Evolutionary conservation across 495 filamentous ascomycete genomes (phyloP), one percentile per base, ranked within the genome.

Genomic region (Penicillium cataractarum): DNA sequence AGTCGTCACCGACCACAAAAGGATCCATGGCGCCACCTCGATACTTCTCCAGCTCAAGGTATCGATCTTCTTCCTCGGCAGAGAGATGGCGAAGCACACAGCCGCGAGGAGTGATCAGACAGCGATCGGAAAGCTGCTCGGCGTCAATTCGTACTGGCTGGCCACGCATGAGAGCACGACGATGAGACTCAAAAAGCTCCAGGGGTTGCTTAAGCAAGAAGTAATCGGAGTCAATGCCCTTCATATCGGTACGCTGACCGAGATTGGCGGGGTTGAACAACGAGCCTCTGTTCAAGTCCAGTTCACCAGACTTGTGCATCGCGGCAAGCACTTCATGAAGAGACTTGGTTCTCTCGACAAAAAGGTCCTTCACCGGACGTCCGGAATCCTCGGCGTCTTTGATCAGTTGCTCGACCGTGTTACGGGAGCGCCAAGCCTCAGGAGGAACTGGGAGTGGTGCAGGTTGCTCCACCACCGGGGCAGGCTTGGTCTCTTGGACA

Each of bases 61-160:
- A 94, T 9, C 88, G 84, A 24, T 89, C 82, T 62, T 96, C 92
- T 68, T 96, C 90, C 31, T 90, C 89, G 15, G 81, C 70, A 12
- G 84, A 89, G 22, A 99, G 78, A 63, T 92, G 91, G 39, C 86
- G 86, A 29, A 97, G 80, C 57, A 90, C 89, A 58, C 88, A 86
- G 4, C 92, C 92, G 59, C 89, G 87, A 4, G 93, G 91, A 1
- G 90, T 93, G 55, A 95, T 86, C 50, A 95, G 76, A 31, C 74
- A 77, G n/a, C 76, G 71, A 32, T 82, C 71, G 46, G 84, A 79
- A 26, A 79, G 71, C 22, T 74, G 63, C 48, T 75, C 71, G 17
- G 58, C 50, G 19, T 75, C 70, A 19, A 79, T 52, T 7, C 73
- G 71, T 21, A 85, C 60, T 4, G 78, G 72, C 61, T 81, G 73